A percentile compares a stretch with the other conserved stretches of the same genome.
Conservation (phyloP, 805 yeast species). For the Candida maris region DNA sequence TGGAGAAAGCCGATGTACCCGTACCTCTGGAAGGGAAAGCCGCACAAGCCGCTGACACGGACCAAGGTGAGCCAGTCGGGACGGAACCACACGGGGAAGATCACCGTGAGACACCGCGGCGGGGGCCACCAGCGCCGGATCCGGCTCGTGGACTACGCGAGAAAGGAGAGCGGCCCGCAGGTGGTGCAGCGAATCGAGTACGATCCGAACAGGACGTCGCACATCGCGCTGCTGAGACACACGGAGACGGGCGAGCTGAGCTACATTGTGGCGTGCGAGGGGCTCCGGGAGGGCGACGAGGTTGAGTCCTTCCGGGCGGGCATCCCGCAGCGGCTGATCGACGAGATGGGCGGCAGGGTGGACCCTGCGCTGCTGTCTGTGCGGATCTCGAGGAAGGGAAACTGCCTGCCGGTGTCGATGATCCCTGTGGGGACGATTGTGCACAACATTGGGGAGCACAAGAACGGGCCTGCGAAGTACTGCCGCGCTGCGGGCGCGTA, state of each 20-base stretch:
- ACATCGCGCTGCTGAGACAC: slow-evolving; percentile 81
- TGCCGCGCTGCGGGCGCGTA: slow-evolving; percentile 95
- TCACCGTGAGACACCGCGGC: slow-evolving; percentile 92
- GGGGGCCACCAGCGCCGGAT: slow-evolving; percentile 93
- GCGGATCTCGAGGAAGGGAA: slow-evolving; percentile 86
- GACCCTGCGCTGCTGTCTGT: slow-evolving; percentile 90
- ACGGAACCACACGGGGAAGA: slow-evolving; percentile 82
- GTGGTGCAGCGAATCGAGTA: slow-evolving; percentile 85
- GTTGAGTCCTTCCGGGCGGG: slow-evolving; percentile 91
- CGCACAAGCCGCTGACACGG: slow-evolving; percentile 69
- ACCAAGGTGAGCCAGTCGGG: slow-evolving; percentile 77
- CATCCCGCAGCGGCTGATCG: slow-evolving; percentile 67
- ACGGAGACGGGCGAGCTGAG: slow-evolving; percentile 56
- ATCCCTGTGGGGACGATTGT: slow-evolving; percentile 92
- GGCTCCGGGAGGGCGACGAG: slow-evolving; percentile 86
- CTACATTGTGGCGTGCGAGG: slow-evolving; percentile 88
- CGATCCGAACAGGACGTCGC: slow-evolving; percentile 93
- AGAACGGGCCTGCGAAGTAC: slow-evolving; percentile 77
- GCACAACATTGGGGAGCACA: slow-evolving; percentile 79
- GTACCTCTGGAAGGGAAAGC: slow-evolving; percentile 82
- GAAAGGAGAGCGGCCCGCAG: slow-evolving; percentile 67
- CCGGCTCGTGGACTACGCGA: slow-evolving; percentile 72
- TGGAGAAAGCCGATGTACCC: slow-evolving; percentile 83
- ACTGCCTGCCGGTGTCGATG: slow-evolving; percentile 88
- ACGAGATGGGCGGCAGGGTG: slow-evolving; percentile 84